phyloP scores from a whole-genome alignment of 805 yeast genomes.

The Wickerhamomyces silvicola region DNA sequence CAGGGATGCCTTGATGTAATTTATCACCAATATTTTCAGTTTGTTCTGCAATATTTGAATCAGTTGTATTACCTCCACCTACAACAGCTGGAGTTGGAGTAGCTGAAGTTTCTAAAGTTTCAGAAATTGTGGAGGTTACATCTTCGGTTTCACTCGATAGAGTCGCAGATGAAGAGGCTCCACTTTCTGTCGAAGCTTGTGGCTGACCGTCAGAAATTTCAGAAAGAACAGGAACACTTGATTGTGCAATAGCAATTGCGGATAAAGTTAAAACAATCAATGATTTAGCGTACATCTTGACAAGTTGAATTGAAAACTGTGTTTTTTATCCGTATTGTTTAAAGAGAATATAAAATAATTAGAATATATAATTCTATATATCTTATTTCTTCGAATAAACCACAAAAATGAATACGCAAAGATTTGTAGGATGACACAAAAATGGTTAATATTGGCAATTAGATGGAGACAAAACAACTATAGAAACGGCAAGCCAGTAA shows the following conservation, averaged over 20 bases:
- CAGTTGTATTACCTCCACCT: conserved; percentile 17
- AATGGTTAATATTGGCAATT: too few species aligned
- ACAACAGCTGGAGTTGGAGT: conserved; percentile 33
- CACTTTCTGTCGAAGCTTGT: conserved; percentile 31
- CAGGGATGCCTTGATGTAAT: not conserved
- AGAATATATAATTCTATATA: too few species aligned
- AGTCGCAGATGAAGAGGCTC: conserved; percentile 39
- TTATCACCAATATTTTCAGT: conserved; percentile 6
- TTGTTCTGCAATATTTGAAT: conserved; percentile 32
- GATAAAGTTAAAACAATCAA: conserved; percentile 9
- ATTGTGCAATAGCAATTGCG: conserved; percentile 22
- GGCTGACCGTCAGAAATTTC: conserved; percentile 22
- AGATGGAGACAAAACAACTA: too few species aligned
- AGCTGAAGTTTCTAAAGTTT: conserved; percentile 20
- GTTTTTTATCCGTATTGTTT: too few species aligned
- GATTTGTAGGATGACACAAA: too few species aligned
- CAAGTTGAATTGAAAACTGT: too few species aligned
- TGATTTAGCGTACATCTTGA: conserved; percentile 12
- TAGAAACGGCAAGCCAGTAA: too few species aligned
- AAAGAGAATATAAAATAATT: too few species aligned
- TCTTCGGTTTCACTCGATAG: conserved; percentile 26
- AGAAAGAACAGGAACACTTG: conserved; percentile 26
- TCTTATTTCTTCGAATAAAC: too few species aligned
- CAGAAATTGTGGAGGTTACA: conserved; percentile 27
- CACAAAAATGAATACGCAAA: too few species aligned